Percentiles rank a stretch among this genome's conserved stretches.
These are phyloP conservation scores for Tetrapisispora pingtungensis DNA, from an alignment of 805 yeast species.

Conservation along the genomic window DNA sequence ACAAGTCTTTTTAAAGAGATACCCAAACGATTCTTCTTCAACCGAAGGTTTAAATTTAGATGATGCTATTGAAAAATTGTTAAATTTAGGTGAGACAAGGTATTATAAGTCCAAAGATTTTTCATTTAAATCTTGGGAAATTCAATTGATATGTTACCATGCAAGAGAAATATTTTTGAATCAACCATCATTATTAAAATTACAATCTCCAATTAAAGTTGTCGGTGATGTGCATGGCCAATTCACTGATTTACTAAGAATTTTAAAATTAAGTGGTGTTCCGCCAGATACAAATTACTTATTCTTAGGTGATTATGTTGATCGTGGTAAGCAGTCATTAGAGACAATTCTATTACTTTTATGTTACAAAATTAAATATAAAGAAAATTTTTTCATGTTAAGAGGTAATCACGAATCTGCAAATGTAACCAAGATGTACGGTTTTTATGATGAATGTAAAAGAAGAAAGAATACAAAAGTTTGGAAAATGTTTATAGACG, in stretches of 20 bases:
- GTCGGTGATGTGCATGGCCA: constrained; percentile 97
- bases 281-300: constrained; percentile 90
- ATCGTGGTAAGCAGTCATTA: constrained; percentile 90
- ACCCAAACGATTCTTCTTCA: constrained; percentile 22
- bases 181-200: constrained; percentile 55
- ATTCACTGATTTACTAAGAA: constrained; percentile 79
- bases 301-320: constrained; percentile 94
- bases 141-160: constrained; percentile 46
- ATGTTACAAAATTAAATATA: constrained; percentile 91
- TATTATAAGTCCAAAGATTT: constrained; percentile 32
- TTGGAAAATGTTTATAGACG: constrained; percentile 90
- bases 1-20: constrained; percentile 20
- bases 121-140: constrained; percentile 42
- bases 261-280: constrained; percentile 89
- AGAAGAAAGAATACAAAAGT: constrained; percentile 80
- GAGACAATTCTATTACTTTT: constrained; percentile 82
- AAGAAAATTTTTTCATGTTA: constrained; percentile 85
- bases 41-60: constrained; percentile 42
- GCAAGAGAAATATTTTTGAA: constrained; percentile 50
- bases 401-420: constrained; percentile 98
- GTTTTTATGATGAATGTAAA: constrained; percentile 96
- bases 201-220: constrained; percentile 71
- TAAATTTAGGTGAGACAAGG: constrained; percentile 41
- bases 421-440: constrained; percentile 90
- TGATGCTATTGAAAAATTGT: constrained; percentile 48